Conservation (phyloP, 768 basidiomycete species). For the Kwoniella sp. region DNA sequence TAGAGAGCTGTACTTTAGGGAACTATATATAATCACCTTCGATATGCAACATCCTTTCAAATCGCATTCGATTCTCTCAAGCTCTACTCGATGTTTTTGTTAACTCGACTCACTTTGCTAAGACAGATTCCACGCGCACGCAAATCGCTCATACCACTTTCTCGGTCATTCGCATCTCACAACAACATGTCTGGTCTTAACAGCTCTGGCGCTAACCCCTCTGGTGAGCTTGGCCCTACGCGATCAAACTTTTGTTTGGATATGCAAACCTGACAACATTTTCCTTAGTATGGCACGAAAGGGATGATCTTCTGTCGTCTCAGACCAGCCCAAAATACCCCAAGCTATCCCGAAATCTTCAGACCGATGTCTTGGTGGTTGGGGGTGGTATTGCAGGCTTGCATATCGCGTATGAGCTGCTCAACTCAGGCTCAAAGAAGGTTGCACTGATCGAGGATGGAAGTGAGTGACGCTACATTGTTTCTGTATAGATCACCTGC, state of each 20-base stretch:
- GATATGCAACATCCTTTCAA: not conserved
- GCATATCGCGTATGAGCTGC: constrained; percentile 35
- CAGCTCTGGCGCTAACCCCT: constrained; percentile 3
- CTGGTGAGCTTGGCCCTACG: not conserved
- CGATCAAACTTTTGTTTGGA: not conserved
- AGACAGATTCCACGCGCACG: not conserved
- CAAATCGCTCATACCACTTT: not conserved
- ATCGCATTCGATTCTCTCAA: not conserved
- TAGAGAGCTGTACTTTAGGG: no score
- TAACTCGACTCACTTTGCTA: not conserved
- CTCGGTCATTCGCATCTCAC: not conserved
- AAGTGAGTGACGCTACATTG: constrained; percentile 20
- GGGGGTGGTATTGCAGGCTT: constrained; percentile 35
- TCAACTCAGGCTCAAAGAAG: constrained; percentile 27
- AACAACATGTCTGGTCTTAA: not conserved
- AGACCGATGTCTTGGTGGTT: constrained; percentile 29
- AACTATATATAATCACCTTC: no score
- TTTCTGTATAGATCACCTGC: no score
- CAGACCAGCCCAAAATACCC: constrained; percentile 20
- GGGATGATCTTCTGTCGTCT: constrained; percentile 25
- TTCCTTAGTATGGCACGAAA: constrained; percentile 26
- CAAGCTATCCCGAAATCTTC: constrained; percentile 11
- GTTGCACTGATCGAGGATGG: constrained; percentile 34
- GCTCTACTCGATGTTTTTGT: not conserved
- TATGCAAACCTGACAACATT: not conserved